Evolutionary conservation across 2,329 filamentous ascomycete genomes (phyloP), one percentile per base, ranked within the genome.

Genomic region (Shiraia sp.): DNA sequence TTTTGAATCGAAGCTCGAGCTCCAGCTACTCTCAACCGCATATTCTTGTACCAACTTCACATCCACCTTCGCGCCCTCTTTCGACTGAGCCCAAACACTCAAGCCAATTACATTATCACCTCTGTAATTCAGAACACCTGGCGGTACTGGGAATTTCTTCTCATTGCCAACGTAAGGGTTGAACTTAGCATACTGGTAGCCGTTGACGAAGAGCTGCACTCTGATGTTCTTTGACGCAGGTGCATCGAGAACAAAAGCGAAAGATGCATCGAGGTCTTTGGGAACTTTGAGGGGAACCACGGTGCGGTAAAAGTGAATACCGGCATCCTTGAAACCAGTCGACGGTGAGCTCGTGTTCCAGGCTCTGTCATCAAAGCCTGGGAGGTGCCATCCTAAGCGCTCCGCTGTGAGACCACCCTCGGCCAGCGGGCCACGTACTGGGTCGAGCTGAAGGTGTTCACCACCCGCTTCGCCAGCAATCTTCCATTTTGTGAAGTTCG

Each of bases 171-270:
- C 80, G 35, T 78, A 75, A 0, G 81, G 80, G 45, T 79, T 77
- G 54, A 77, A 85, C 6, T 79, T 74, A 2, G 78, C 81, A 50
- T 82, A 85, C 55, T 84, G 81, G 53, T 84, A 85, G 0, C 82
- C 82, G 40, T 85, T 85, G n/a, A 85, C 75, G 40, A 81, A 85
- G 2, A 85, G 59, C 52, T 82, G 74, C 0, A 75, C 78, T 9
- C 82, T 73, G 10, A 79, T 73, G 0, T 72, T 71, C 12, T 68
- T 64, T 5, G 71, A 69, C 0, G 67, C 62, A 0, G 75, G 69
- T 0, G 78, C 75, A 0, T 72, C 73, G 2, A 85, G 65, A 2
- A 74, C 68, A 54, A 85, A 79, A 0, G 78, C 78, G 22, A 85
- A 71, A 0, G 79, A 79, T 0, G 81, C 76, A 40, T 85, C 81